phyloP scores from a whole-genome alignment of 805 yeast genomes.

The Wickerhamiella spandovensis region DNA sequence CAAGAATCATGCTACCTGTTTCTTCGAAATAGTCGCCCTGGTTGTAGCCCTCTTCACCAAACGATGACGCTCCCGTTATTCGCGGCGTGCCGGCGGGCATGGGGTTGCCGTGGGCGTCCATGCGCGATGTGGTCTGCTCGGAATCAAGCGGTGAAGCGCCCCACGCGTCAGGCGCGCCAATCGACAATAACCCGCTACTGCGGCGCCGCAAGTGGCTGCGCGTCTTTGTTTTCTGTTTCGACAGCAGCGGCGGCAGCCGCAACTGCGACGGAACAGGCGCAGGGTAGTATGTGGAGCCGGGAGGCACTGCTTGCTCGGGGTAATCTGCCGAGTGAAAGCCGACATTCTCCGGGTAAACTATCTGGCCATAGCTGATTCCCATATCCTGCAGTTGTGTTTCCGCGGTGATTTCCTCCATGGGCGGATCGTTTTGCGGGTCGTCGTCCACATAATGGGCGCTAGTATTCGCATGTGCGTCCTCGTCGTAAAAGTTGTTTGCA shows the following conservation, averaged over 20 bases:
- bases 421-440: not conserved
- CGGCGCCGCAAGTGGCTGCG: not conserved
- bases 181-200: not conserved
- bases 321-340: not conserved
- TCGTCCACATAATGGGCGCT: not conserved
- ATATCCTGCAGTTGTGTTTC: not conserved
- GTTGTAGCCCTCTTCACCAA: not conserved
- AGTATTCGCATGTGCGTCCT: not conserved
- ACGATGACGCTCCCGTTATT: not conserved
- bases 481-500: not conserved
- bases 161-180: constrained; percentile 16
- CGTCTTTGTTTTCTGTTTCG: constrained; percentile 8
- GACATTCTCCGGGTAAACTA: not conserved
- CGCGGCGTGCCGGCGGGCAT: not conserved
- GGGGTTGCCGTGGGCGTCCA: not conserved
- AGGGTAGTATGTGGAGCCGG: constrained; percentile 17
- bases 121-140: constrained; percentile 3
- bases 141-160: constrained; percentile 13
- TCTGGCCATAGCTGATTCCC: not conserved
- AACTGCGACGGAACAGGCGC: constrained; percentile 26
- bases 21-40: not conserved
- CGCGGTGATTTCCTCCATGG: not conserved
- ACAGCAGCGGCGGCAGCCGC: constrained; percentile 24
- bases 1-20: constrained; percentile 1
- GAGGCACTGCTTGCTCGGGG: not conserved